A percentile compares a stretch with the other conserved stretches of the same genome.
These are phyloP conservation scores for Dendrocalamus sinicus DNA, from an alignment of 176 grass and related monocot genomes.

Conservation along the genomic window DNA sequence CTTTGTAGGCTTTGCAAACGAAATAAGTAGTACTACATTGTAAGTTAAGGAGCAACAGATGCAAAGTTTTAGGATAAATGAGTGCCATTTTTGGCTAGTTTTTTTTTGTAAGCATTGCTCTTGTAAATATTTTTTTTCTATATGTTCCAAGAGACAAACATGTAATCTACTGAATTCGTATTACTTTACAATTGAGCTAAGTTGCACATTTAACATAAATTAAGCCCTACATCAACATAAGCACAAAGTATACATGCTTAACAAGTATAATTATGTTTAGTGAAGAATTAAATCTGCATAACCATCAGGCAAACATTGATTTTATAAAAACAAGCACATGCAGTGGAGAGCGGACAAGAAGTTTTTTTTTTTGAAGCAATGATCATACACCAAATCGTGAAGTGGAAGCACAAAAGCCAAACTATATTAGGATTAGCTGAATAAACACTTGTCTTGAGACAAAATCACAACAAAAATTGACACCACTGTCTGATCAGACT, in stretches of 20 bases:
- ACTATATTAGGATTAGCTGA: conserved; percentile 59
- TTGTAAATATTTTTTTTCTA: too few relatives aligned
- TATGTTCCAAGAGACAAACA: not conserved
- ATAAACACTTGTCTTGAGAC: conserved; percentile 45
- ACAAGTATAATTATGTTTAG: not conserved
- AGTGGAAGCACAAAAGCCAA: conserved; percentile 30
- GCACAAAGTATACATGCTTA: not conserved
- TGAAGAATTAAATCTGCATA: not conserved
- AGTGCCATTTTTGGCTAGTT: not conserved
- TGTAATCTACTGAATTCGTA: not conserved
- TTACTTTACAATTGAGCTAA: not conserved
- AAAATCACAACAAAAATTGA: conserved; percentile 41
- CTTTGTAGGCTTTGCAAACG: not conserved
- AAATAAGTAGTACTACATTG: not conserved
- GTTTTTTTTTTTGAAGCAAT: conserved; percentile 6
- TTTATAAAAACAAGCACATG: not conserved
- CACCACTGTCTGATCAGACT: conserved; percentile 20
- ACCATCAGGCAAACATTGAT: not conserved
- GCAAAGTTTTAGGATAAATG: not conserved
- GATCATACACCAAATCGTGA: conserved; percentile 1
- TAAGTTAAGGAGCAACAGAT: not conserved
- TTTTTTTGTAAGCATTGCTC: not conserved
- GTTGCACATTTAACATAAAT: not conserved
- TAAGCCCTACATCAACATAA: not conserved
- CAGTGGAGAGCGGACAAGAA: not conserved